Evolutionary conservation across 2,329 filamentous ascomycete genomes (phyloP), one percentile per base, ranked within the genome.

Genomic region (Aschersonia sp.): DNA sequence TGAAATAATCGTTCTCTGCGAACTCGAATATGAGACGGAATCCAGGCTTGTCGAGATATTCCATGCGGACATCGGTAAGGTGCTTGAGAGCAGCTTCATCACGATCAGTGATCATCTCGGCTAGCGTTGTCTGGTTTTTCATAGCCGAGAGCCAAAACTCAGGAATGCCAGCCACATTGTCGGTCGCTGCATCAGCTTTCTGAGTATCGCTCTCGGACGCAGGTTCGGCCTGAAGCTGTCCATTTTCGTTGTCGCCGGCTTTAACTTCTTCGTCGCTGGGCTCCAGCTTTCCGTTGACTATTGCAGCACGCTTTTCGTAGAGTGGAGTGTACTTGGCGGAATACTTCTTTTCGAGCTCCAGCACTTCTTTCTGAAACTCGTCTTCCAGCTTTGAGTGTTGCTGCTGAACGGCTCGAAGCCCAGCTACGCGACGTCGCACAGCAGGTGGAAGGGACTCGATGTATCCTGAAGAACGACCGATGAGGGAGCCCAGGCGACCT

Each of bases 141-240:
- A 98, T 97, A 58, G 94, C 91, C 52, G 91, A 96, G 46, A 98
- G 77, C 92, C 92, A 98, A 78, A 98, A 98, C 71, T 98, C 92
- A 53, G 92, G 92, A 53, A 98, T 96, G 67, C 92, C 92, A 60
- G 80, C 75, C 54, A 84, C 65, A 40, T 67, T 55, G 57, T 76
- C 71, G 48, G 69, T 64, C 56, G 78, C 72, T 54, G 81, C 74
- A 47, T 73, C 68, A 53, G 80, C 71, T 60, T 75, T 69, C 60
- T 80, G 75, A 45, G 65, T 57, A 59, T 74, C 69, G 60, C 81
- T 75, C 51, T 68, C 65, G 48, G 75, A 72, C 29, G 72, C 72
- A 45, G 76, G 71, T 49, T 77, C 73, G 20, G 82, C 80, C 45
- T 88, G 82, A 42, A 85, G 76, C 71, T 94, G 76, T 29, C 80